Conservation (phyloP, 1,284 basidiomycete species). For the Trametes polyzona region DNA sequence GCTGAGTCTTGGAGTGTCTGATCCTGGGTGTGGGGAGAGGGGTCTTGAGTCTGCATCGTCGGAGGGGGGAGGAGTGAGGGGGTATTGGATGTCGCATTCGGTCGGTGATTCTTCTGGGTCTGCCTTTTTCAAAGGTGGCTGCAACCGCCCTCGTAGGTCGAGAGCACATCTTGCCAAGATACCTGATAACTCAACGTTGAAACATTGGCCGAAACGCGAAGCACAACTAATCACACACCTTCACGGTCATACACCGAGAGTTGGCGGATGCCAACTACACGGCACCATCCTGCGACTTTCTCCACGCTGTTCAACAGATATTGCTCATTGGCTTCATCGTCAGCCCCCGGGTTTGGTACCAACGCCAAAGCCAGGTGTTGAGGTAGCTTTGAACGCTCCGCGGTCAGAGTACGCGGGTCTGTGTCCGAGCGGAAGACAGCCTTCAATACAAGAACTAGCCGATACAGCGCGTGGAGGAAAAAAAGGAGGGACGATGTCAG, state of each 20-base stretch:
- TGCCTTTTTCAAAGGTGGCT: conserved; percentile 30
- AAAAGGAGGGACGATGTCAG: conserved; percentile 49
- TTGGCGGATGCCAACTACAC: conserved; percentile 54
- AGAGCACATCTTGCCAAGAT: conserved; percentile 45
- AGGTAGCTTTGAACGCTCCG: conserved; percentile 58
- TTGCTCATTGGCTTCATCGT: conserved; percentile 42
- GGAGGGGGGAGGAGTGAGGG: conserved; percentile 72
- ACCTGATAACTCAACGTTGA: conserved; percentile 41
- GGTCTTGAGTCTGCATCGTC: conserved; percentile 67
- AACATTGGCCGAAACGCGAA: not conserved
- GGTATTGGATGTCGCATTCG: conserved; percentile 58
- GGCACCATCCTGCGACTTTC: conserved; percentile 62
- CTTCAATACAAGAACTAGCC: conserved; percentile 44
- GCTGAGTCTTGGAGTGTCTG: conserved; percentile 36
- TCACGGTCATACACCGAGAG: conserved; percentile 72
- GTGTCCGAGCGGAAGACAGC: conserved; percentile 43
- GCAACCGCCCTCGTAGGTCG: conserved; percentile 44
- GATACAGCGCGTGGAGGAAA: conserved; percentile 62
- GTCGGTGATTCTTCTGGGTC: conserved; percentile 49
- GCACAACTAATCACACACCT: conserved; percentile 46
- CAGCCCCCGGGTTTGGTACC: conserved; percentile 41
- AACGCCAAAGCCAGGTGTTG: conserved; percentile 68
- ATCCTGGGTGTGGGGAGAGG: conserved; percentile 50
- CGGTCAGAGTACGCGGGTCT: conserved; percentile 50
- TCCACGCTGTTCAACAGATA: conserved; percentile 56